phyloP scores from a whole-genome alignment of 2,329 filamentous ascomycete genomes.

The Clathrospora elynae region DNA sequence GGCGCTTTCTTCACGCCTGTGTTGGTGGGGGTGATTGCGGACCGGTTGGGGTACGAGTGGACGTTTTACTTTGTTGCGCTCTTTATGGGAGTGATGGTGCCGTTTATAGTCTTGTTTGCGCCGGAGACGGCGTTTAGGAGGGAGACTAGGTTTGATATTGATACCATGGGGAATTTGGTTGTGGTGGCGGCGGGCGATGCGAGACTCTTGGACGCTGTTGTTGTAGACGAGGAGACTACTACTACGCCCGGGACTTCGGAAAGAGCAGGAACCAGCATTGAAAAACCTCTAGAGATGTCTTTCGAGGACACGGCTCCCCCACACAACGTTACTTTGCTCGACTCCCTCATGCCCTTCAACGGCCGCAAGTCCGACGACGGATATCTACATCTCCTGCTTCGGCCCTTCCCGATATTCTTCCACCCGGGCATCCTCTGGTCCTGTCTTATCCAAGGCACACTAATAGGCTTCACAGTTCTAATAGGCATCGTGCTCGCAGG shows the following conservation, averaged over 20 bases:
- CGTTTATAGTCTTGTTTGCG: conserved; percentile 75
- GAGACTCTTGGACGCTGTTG: too few relatives aligned
- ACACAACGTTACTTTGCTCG: conserved; percentile 61
- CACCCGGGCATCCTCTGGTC: conserved; percentile 40
- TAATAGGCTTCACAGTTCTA: conserved; percentile 96
- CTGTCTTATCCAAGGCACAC: conserved; percentile 79
- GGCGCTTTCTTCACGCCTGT: conserved; percentile 81
- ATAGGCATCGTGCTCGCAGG: conserved; percentile 81
- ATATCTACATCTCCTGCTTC: conserved; percentile 68
- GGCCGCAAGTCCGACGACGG: conserved; percentile 79
- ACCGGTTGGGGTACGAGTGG: conserved; percentile 79
- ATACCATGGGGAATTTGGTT: conserved; percentile 56
- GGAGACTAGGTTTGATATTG: conserved; percentile 70
- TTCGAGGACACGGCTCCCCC: conserved; percentile 29
- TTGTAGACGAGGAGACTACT: conserved; percentile 1
- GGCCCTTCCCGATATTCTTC: conserved; percentile 53
- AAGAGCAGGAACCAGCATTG: conserved; percentile 1
- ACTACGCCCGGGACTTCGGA: conserved; percentile 8
- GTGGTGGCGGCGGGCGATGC: too few relatives aligned
- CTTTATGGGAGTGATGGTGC: conserved; percentile 72
- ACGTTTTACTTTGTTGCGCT: conserved; percentile 88
- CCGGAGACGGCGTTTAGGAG: conserved; percentile 83
- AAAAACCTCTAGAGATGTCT: conserved; percentile 6
- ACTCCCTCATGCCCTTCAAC: conserved; percentile 73
- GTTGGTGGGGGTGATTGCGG: conserved; percentile 84